A percentile compares a stretch with the other conserved stretches of the same genome.
Evolutionary conservation across 129 eudicot genomes (phyloP).

Genomic region (sunflower (Helianthus annuus)): DNA sequence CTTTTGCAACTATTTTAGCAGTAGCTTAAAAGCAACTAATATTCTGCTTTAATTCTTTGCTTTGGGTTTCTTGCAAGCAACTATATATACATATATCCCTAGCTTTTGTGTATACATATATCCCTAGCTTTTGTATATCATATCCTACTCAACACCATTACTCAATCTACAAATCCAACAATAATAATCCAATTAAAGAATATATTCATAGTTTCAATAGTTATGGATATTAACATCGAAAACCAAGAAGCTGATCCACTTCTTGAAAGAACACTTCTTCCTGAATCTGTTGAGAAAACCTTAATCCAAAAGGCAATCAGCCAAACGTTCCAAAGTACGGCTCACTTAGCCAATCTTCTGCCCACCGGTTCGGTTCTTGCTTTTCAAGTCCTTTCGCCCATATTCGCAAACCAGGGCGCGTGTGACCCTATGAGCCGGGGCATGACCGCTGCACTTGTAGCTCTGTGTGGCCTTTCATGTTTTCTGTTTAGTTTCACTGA

Average conservation of each 20-base stretch:
- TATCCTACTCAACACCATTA: not conserved
- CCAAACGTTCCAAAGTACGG: conserved; percentile 87
- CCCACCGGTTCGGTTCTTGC: conserved; percentile 89
- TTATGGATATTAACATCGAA: conserved; percentile 60
- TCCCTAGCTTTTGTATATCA: not conserved
- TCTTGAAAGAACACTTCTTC: conserved; percentile 41
- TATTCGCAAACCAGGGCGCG: conserved; percentile 68
- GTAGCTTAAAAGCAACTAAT: conserved; percentile 11
- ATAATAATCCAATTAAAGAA: not conserved
- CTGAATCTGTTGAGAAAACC: conserved; percentile 57
- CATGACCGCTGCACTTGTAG: conserved; percentile 56
- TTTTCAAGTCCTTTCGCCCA: conserved; percentile 73
- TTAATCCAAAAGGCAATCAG: conserved; percentile 72
- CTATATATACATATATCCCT: not conserved
- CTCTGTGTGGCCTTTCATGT: conserved; percentile 72
- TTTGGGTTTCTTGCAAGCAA: conserved; percentile 77
- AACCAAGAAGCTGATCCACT: conserved; percentile 49
- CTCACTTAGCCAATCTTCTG: conserved; percentile 73
- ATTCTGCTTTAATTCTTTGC: conserved; percentile 29
- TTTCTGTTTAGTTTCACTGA: conserved; percentile 69
- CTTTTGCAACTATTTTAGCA: not conserved
- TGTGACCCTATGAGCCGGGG: conserved; percentile 51
- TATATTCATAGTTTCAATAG: not conserved
- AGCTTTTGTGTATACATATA: no score
- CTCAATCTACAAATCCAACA: conserved; percentile 34